Percentiles rank a stretch among this genome's conserved stretches.
These are phyloP conservation scores for Cymbidium sinense DNA, from an alignment of 106 monocot genomes.

Conservation along the genomic window DNA sequence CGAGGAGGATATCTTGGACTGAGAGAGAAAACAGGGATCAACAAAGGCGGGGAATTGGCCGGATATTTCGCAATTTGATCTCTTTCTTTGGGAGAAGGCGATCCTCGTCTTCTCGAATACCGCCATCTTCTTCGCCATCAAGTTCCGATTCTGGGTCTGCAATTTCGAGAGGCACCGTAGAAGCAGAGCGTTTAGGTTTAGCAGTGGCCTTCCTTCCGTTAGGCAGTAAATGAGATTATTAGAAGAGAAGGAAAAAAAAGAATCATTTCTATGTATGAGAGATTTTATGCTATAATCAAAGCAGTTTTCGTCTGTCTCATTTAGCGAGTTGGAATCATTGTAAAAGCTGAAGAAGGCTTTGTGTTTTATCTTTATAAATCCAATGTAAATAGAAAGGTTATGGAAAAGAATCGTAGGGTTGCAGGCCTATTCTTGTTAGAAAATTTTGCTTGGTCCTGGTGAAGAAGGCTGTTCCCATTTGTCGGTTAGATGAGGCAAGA, in stretches of 20 bases:
- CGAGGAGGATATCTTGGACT: conserved; percentile 44
- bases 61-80: conserved; percentile 33
- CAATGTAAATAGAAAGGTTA: conserved; percentile 3
- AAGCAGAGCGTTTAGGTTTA: neutral
- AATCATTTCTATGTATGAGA: neutral
- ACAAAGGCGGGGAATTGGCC: conserved; percentile 27
- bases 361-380: neutral
- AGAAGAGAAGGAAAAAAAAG: neutral
- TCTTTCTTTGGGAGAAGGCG: conserved; percentile 27
- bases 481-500: neutral
- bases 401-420: neutral
- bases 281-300: neutral
- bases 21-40: conserved; percentile 20
- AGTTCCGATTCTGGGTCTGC: neutral
- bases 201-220: neutral
- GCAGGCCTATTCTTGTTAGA: neutral
- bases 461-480: neutral
- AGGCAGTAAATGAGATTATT: neutral
- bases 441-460: neutral
- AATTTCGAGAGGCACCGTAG: neutral
- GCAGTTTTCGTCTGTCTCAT: neutral
- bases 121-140: neutral
- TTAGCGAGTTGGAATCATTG: neutral
- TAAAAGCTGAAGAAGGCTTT: conserved; percentile 1
- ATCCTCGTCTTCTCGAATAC: conserved; percentile 1